A percentile compares a stretch with the other conserved stretches of the same genome.
Evolutionary conservation across 164 flowering plant genomes (phyloP).

Genomic region (Brasenia schreberi): DNA sequence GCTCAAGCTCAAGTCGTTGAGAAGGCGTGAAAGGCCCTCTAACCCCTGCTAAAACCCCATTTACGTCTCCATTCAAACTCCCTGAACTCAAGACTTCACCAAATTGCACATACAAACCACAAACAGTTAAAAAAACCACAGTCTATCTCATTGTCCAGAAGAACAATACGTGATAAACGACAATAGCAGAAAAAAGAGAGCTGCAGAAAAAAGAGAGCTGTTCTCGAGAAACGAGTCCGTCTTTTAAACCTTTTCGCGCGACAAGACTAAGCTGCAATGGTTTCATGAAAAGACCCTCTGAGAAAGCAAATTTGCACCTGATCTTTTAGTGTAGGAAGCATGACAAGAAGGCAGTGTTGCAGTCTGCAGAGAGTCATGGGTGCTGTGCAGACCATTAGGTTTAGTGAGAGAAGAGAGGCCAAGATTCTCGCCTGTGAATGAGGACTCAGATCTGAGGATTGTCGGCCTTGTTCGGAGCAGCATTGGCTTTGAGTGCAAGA

Average conservation of each 20-base stretch:
- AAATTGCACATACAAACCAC: too few species aligned
- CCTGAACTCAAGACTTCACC: constrained; percentile 37
- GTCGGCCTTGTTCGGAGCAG: constrained; percentile 21
- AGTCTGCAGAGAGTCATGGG: constrained; percentile 2
- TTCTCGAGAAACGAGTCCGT: too few species aligned
- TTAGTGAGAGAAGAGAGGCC: constrained; percentile 4
- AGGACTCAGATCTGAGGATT: constrained; percentile 32
- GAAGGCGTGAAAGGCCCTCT: constrained; percentile 85
- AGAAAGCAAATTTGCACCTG: constrained; percentile 22
- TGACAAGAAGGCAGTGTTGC: constrained; percentile 24
- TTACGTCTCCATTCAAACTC: constrained; percentile 28
- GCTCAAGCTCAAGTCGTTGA: constrained; percentile 89
- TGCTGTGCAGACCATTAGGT: background rate
- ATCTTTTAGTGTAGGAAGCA: constrained; percentile 22
- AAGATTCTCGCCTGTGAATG: constrained; percentile 31
- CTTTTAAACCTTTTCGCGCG: background rate
- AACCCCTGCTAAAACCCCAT: constrained; percentile 37
- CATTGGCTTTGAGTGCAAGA: constrained; percentile 26
- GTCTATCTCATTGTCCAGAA: too few species aligned
- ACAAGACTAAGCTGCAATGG: background rate
- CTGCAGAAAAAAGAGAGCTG: too few species aligned
- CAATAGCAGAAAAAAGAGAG: too few species aligned
- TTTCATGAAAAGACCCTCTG: background rate
- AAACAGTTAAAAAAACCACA: too few species aligned
- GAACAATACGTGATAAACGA: too few species aligned